These are phyloP conservation scores for Mycena kentingensis DNA, from an alignment of 768 basidiomycete species.

Conservation along the genomic window DNA sequence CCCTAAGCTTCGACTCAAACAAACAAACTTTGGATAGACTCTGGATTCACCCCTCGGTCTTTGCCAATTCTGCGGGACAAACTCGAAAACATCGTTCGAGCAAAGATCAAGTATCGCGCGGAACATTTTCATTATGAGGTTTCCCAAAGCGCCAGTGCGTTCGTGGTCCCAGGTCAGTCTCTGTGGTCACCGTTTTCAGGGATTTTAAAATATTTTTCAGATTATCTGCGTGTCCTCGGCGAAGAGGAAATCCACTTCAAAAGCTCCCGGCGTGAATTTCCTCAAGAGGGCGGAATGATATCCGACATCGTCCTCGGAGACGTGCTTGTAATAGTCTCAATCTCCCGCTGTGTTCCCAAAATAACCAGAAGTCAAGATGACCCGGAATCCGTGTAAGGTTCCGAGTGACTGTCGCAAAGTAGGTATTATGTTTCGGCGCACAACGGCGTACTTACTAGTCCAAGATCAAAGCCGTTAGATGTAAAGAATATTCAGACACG, in stretches of 20 bases:
- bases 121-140: conserved; percentile 34
- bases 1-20: neutral
- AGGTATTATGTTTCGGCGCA: conserved; percentile 2
- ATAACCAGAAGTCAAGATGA: conserved; percentile 40
- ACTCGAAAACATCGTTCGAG: conserved; percentile 36
- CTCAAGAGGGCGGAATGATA: conserved; percentile 41
- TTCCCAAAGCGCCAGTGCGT: conserved; percentile 42
- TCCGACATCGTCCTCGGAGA: conserved; percentile 57
- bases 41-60: conserved; percentile 42
- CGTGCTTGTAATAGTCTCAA: conserved; percentile 46
- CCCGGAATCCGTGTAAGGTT: conserved; percentile 69
- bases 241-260: conserved; percentile 62
- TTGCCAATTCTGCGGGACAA: conserved; percentile 39
- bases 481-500: conserved; percentile 48
- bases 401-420: conserved; percentile 71
- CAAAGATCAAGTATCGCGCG: conserved; percentile 29
- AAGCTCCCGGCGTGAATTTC: conserved; percentile 46
- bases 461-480: conserved; percentile 60
- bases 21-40: conserved; percentile 20
- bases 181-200: neutral
- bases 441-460: neutral
- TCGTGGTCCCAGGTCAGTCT: conserved; percentile 45
- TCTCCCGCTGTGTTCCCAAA: neutral
- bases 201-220: conserved; percentile 33
- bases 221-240: conserved; percentile 51